A percentile compares a stretch with the other conserved stretches of the same genome.
These are phyloP conservation scores for Passalora sequoiae DNA, from an alignment of 2,329 filamentous ascomycete genomes.

Conservation along the genomic window DNA sequence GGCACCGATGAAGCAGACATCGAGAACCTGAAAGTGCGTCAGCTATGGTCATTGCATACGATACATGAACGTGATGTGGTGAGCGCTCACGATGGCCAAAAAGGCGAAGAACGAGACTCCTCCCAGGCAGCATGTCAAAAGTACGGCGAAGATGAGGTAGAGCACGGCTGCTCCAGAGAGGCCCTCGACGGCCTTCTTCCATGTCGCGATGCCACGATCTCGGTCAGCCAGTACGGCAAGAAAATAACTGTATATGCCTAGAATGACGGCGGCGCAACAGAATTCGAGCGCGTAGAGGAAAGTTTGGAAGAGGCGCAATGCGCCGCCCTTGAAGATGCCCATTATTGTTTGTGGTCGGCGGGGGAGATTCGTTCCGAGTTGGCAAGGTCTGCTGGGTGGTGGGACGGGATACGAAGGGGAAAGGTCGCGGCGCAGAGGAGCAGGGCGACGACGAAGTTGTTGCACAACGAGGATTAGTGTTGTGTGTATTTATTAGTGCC, in stretches of 20 bases:
- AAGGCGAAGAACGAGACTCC: conserved; percentile 68
- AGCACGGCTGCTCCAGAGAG: conserved; percentile 69
- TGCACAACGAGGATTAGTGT: no score
- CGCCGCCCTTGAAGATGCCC: conserved; percentile 46
- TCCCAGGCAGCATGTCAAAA: conserved; percentile 74
- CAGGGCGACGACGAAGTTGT: no score
- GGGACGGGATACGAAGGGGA: no score
- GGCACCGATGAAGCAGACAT: conserved; percentile 67
- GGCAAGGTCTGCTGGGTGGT: no score
- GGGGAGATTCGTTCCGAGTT: not conserved
- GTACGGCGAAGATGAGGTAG: conserved; percentile 66
- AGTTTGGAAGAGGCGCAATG: conserved; percentile 64
- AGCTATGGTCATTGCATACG: no score
- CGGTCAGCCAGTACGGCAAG: conserved; percentile 66
- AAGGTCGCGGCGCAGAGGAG: no score
- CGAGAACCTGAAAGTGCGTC: conserved; percentile 49
- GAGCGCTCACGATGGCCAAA: conserved; percentile 53
- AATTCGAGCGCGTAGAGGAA: conserved; percentile 70
- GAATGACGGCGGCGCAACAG: conserved; percentile 64
- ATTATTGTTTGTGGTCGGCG: conserved; percentile 20
- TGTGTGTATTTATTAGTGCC: not conserved
- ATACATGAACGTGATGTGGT: no score
- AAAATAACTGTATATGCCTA: conserved; percentile 69
- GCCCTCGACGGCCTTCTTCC: conserved; percentile 55
- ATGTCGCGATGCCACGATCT: conserved; percentile 56